phyloP scores from a whole-genome alignment of 225 moss, liverwort and hornwort species.

The Lunularia cruciata region DNA sequence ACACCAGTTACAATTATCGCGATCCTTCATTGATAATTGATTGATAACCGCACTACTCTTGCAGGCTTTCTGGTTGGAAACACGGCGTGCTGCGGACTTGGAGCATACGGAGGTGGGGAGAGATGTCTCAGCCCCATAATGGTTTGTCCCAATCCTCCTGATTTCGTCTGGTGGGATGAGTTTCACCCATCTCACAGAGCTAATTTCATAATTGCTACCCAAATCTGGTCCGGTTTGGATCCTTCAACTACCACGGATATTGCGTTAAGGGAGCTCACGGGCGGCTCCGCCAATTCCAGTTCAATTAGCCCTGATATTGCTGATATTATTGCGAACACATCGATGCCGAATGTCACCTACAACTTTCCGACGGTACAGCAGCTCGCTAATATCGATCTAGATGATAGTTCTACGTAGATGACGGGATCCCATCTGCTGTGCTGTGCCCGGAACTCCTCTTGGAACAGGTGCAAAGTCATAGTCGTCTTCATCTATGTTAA shows the following conservation, averaged over 20 bases:
- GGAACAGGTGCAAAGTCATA: no score
- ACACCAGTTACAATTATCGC: no score
- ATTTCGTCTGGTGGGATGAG: constrained; percentile 48
- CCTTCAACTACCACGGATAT: constrained; percentile 22
- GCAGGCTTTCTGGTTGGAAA: constrained; percentile 44
- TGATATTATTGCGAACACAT: no score
- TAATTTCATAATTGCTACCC: constrained; percentile 32
- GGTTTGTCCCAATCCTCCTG: constrained; percentile 32
- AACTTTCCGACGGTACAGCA: constrained; percentile 48
- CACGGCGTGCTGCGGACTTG: constrained; percentile 50
- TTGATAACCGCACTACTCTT: no score
- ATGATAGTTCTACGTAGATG: no score
- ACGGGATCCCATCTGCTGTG: background rate
- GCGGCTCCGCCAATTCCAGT: no score
- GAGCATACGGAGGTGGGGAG: constrained; percentile 35
- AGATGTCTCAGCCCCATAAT: constrained; percentile 29
- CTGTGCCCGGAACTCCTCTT: no score
- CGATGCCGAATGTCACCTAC: background rate
- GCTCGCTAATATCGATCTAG: constrained; percentile 39
- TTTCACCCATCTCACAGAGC: constrained; percentile 46
- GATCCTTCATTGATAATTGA: no score
- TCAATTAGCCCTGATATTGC: no score
- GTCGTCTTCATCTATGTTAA: no score
- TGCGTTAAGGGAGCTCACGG: background rate
- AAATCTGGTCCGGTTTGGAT: constrained; percentile 36